phyloP scores from a whole-genome alignment of 2,329 filamentous ascomycete genomes.

The Ophiostoma himal-ulmi region DNA sequence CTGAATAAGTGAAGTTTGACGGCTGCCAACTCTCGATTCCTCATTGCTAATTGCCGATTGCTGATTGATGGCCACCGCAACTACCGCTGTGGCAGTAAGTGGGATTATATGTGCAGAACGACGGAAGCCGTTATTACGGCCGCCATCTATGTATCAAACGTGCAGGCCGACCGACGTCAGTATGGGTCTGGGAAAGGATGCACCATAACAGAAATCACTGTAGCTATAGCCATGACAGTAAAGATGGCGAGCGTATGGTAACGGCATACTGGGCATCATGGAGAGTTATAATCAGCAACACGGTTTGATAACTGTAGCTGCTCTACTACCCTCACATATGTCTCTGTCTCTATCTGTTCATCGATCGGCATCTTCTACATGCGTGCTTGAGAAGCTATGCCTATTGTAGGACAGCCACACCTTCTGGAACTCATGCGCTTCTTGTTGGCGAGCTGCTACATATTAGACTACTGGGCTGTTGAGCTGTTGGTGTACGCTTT shows the following conservation, averaged over 20 bases:
- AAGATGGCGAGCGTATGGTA: not conserved
- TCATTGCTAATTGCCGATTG: not conserved
- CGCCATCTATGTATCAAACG: not conserved
- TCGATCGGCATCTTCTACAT: not conserved
- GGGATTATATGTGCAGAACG: not conserved
- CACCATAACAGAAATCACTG: too few relatives aligned
- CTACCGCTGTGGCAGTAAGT: not conserved
- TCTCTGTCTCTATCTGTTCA: not conserved
- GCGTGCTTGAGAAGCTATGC: constrained; percentile 1
- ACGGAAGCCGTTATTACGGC: not conserved
- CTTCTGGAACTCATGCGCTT: not conserved
- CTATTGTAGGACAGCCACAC: not conserved
- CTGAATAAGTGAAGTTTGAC: not conserved
- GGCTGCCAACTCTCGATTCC: not conserved
- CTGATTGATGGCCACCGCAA: not conserved
- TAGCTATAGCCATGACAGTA: not conserved
- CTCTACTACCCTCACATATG: not conserved
- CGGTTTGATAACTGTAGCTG: not conserved
- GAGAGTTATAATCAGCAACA: not conserved
- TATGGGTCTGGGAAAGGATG: too few relatives aligned
- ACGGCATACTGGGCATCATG: not conserved
- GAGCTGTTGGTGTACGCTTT: not conserved
- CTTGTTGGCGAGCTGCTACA: not conserved
- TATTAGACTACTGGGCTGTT: not conserved
- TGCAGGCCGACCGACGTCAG: not conserved